Conservation (phyloP, 345 rosid genomes). For the Sonneratia alba region DNA sequence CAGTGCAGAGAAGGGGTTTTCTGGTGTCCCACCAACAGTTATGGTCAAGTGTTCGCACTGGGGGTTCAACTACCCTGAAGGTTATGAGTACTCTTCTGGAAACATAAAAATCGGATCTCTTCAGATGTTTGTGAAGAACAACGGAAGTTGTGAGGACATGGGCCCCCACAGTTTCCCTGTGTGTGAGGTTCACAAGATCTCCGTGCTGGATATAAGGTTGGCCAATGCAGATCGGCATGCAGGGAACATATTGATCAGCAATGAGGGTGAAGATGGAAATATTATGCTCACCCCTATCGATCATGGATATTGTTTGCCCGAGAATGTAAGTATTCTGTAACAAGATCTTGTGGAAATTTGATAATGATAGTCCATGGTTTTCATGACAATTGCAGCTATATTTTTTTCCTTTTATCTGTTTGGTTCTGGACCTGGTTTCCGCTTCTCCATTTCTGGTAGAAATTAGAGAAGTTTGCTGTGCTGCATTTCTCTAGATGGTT, state of each 20-base stretch:
- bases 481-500: too few species aligned
- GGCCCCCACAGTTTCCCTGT: slow-evolving; percentile 64
- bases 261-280: slow-evolving; percentile 30
- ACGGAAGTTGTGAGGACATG: slow-evolving; percentile 87
- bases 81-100: slow-evolving; percentile 29
- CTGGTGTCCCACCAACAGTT: slow-evolving; percentile 80
- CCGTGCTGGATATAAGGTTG: slow-evolving; percentile 80
- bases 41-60: slow-evolving; percentile 75
- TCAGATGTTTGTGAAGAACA: slow-evolving; percentile 65
- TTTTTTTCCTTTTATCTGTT: too few species aligned
- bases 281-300: slow-evolving; percentile 68
- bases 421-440: not conserved
- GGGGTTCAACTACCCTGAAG: slow-evolving; percentile 58
- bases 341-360: too few species aligned
- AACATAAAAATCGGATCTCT: slow-evolving; percentile 67
- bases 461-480: too few species aligned
- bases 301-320: slow-evolving; percentile 87
- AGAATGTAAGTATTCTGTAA: slow-evolving; percentile 36
- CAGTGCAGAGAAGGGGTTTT: slow-evolving; percentile 44
- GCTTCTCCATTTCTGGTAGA: not conserved
- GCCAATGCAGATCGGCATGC: slow-evolving; percentile 93
- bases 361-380: too few species aligned
- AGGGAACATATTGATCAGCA: slow-evolving; percentile 74
- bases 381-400: too few species aligned
- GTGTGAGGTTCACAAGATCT: slow-evolving; percentile 78